Evolutionary conservation across 768 basidiomycete species (phyloP), one percentile per base, ranked within the genome.

Genomic region (Udeniomyces megalosporus): DNA sequence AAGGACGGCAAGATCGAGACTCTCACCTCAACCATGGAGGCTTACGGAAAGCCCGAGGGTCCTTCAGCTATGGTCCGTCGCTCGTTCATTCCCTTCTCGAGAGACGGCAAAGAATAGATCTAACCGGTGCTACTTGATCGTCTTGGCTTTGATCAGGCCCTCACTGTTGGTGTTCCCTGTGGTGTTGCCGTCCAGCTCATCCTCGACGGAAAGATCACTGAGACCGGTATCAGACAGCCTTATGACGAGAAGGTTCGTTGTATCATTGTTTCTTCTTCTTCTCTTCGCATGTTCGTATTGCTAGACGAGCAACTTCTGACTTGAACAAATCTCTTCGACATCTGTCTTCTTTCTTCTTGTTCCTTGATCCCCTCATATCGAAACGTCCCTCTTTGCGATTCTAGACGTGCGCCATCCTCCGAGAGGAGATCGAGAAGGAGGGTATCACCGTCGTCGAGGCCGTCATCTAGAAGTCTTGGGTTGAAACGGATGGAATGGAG

Each of bases 161-260:
- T 61, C 53, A 55, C 70, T 74, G 93, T 97, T 53, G 93, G 93
- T 63, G 72, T 96, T 14, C 93, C 93, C 0, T 92, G 89, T 70
- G 93, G 92, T 66, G 86, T 96, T 69, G 92, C 95, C 1, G 82
- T 84, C 0, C 90, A 96, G 77, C 78, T 91, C 66, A 81, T 99
- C 28, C 77, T 99, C 51, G 90, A 96, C 69, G 91, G 91, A 66
- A 80, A 82, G 49, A 75, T 96, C 70, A 80, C 75, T 66, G 80
- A 77, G 42, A 81, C 85, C 15, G 93, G 93, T 69, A 80, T 99
- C 6, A 80, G 82, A 53, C 85, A 82, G 12, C 93, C 93, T 2
- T 96, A 97, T 75, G 81, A 80, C 62, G 84, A 85, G 75, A 84
- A 86, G 71, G 58, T 60, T 1, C 20, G 49, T 50, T 28, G 4